Percentiles rank a stretch among this genome's conserved stretches.
Evolutionary conservation across 2,329 filamentous ascomycete species (phyloP).

Genomic region (Thelonectria olida): DNA sequence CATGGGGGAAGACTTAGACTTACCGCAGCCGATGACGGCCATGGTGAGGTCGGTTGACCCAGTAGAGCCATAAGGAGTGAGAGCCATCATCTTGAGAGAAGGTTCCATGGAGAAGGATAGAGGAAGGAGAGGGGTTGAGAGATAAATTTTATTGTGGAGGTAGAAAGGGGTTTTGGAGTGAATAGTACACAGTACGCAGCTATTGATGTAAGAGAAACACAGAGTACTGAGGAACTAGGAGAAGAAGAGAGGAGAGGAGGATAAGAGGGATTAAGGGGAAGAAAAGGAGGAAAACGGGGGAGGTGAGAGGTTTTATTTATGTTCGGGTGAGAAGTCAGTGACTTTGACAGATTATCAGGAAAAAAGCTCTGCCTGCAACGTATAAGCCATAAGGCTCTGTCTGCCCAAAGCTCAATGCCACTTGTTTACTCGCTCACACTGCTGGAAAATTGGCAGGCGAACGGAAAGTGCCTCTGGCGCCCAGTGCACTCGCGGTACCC

Average conservation of each 20-base stretch:
- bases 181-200: conserved; percentile 13
- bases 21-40: conserved; percentile 84
- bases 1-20: conserved; percentile 52
- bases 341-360: background rate
- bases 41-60: conserved; percentile 68
- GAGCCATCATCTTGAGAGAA: conserved; percentile 43
- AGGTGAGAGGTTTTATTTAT: conserved; percentile 11
- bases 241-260: conserved; percentile 8
- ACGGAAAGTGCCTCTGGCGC: conserved; percentile 40
- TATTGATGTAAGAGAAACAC: conserved; percentile 3
- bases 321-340: conserved; percentile 7
- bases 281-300: background rate
- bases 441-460: conserved; percentile 32
- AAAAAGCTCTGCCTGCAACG: conserved; percentile 21
- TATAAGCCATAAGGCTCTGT: conserved; percentile 7
- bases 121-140: conserved; percentile 17
- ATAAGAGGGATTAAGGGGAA: background rate
- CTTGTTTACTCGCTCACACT: conserved; percentile 7
- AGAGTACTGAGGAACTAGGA: conserved; percentile 1
- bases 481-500: conserved; percentile 37
- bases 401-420: conserved; percentile 1
- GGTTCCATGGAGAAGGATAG: background rate
- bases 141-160: conserved; percentile 11
- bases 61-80: conserved; percentile 47
- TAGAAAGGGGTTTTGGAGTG: conserved; percentile 7